Evolutionary conservation across 108 stramenopile species (phyloP).

Genomic region (Discostella pseudostelligera): DNA sequence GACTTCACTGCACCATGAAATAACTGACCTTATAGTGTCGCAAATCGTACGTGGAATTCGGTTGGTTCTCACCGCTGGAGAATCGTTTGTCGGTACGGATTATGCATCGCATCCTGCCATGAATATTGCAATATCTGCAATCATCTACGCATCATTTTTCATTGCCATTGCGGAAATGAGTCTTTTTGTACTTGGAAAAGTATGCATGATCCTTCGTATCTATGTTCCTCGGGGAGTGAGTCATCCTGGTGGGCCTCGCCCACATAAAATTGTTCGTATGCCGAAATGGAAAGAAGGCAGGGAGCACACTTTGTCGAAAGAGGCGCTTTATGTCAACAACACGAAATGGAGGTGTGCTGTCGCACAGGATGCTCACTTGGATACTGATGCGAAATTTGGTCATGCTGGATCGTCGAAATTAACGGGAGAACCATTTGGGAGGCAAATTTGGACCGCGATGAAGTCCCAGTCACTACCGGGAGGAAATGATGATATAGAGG

Average conservation of each 20-base stretch:
- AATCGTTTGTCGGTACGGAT: not conserved
- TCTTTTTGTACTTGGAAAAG: slow-evolving; percentile 20
- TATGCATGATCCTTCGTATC: slow-evolving; percentile 9
- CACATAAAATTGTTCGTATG: slow-evolving; percentile 61
- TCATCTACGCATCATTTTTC: slow-evolving; percentile 21
- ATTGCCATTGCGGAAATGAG: slow-evolving; percentile 18
- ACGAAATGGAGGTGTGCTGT: slow-evolving; percentile 64
- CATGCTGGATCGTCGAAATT: slow-evolving; percentile 27
- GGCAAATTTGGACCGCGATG: slow-evolving; percentile 68
- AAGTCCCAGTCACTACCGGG: slow-evolving; percentile 9
- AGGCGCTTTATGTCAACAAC: slow-evolving; percentile 13
- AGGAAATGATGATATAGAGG: slow-evolving; percentile 23
- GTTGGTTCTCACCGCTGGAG: slow-evolving; percentile 3
- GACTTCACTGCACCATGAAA: slow-evolving; percentile 5
- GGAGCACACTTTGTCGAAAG: slow-evolving; percentile 13
- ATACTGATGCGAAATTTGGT: slow-evolving; percentile 44
- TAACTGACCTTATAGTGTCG: not conserved
- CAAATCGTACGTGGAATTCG: slow-evolving; percentile 14
- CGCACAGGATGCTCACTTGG: slow-evolving; percentile 72
- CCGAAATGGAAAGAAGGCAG: slow-evolving; percentile 62
- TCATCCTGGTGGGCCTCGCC: slow-evolving; percentile 74
- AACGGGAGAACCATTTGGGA: slow-evolving; percentile 78
- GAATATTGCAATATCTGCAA: slow-evolving; percentile 11
- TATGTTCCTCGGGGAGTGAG: slow-evolving; percentile 55
- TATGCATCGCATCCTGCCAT: not conserved